Evolutionary conservation across 2,329 filamentous ascomycete species (phyloP).

Genomic region (Annulohypoxylon truncatum): DNA sequence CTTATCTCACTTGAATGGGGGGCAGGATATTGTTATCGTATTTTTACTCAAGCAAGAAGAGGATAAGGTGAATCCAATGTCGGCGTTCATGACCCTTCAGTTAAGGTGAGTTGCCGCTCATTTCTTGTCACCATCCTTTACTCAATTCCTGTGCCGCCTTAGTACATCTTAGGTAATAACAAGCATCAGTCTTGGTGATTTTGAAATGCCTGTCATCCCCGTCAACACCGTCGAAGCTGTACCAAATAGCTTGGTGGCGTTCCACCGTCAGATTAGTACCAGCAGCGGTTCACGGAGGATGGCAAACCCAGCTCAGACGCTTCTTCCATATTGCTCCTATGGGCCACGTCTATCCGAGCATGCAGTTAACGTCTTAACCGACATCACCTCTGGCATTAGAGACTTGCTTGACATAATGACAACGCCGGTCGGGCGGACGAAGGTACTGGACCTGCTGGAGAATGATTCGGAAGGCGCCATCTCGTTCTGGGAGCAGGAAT

Average conservation of each 20-base stretch:
- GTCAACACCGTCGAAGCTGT: slow-evolving; percentile 53
- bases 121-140: background rate
- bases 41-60: slow-evolving; percentile 55
- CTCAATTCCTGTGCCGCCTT: background rate
- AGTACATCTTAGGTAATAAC: slow-evolving; percentile 35
- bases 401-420: slow-evolving; percentile 47
- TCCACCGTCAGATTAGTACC: slow-evolving; percentile 51
- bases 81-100: slow-evolving; percentile 57
- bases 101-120: slow-evolving; percentile 52
- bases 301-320: slow-evolving; percentile 39
- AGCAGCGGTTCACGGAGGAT: slow-evolving; percentile 20
- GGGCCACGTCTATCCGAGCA: slow-evolving; percentile 45
- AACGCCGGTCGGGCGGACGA: slow-evolving; percentile 38
- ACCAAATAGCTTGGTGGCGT: slow-evolving; percentile 53
- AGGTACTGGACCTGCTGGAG: slow-evolving; percentile 45
- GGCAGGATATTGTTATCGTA: slow-evolving; percentile 56
- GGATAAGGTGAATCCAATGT: slow-evolving; percentile 46
- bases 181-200: slow-evolving; percentile 49
- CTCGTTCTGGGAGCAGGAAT: slow-evolving; percentile 48
- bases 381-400: slow-evolving; percentile 47
- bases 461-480: slow-evolving; percentile 45
- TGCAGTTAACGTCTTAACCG: slow-evolving; percentile 50
- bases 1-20: slow-evolving; percentile 56
- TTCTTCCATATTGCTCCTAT: slow-evolving; percentile 53
- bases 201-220: slow-evolving; percentile 57